Percentiles rank a stretch among this genome's conserved stretches.
Conservation (phyloP, 2,329 filamentous ascomycete genomes). For the Coniochaeta sp. region DNA sequence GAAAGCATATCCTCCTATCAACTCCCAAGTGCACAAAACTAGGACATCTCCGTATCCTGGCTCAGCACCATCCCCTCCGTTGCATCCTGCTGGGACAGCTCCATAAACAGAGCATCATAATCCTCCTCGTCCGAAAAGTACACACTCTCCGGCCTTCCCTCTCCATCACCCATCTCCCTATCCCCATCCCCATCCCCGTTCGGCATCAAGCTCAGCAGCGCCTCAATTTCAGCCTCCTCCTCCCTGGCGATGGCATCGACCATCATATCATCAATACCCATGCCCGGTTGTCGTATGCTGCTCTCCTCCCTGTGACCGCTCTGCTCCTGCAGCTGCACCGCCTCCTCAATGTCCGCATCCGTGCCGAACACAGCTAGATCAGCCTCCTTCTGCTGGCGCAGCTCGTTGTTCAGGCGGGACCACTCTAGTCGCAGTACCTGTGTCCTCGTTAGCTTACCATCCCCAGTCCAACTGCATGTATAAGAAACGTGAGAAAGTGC, state of each 20-base stretch:
- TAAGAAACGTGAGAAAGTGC: no score
- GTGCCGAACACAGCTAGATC: conserved; percentile 30
- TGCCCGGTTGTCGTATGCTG: conserved; percentile 6
- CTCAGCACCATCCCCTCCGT: not conserved
- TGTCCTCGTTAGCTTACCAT: not conserved
- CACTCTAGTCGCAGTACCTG: conserved; percentile 36
- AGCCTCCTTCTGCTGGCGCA: conserved; percentile 29
- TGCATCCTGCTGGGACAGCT: conserved; percentile 46
- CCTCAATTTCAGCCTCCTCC: conserved; percentile 52
- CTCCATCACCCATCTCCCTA: not conserved
- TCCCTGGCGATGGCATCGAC: conserved; percentile 41
- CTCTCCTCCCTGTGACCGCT: not conserved
- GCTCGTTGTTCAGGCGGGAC: conserved; percentile 28
- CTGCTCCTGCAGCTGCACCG: conserved; percentile 27
- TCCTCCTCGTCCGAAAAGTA: conserved; percentile 48
- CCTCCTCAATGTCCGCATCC: conserved; percentile 46
- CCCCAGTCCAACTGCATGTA: not conserved
- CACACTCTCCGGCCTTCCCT: conserved; percentile 22
- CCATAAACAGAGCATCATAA: conserved; percentile 59
- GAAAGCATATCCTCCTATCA: not conserved
- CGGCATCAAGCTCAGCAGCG: conserved; percentile 43
- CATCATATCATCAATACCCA: conserved; percentile 41
- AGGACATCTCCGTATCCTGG: conserved; percentile 32
- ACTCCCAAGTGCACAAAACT: not conserved
- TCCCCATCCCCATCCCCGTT: not conserved